These are phyloP conservation scores for Candolleomyces eurysporus DNA, from an alignment of 768 basidiomycete genomes.

Conservation along the genomic window DNA sequence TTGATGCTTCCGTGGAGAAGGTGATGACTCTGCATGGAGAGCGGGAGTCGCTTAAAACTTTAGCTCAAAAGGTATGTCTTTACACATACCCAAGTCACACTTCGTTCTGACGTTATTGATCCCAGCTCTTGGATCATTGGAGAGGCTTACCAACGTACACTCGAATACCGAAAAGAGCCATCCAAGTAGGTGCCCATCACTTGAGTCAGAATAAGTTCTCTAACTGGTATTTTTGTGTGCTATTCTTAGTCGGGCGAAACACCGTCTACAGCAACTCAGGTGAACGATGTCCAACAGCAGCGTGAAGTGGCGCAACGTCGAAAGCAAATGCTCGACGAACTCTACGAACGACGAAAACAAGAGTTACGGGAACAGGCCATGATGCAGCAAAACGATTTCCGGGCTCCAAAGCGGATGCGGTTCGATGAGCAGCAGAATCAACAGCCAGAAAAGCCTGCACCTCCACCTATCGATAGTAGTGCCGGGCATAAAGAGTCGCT, in stretches of 20 bases:
- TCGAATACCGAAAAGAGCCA: constrained; percentile 69
- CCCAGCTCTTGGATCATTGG: constrained; percentile 81
- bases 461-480: not conserved
- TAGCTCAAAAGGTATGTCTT: constrained; percentile 63
- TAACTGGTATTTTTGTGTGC: too few species aligned
- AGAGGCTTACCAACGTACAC: constrained; percentile 70
- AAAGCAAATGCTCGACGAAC: not conserved
- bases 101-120: not conserved
- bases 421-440: not conserved
- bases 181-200: not conserved
- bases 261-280: too few species aligned
- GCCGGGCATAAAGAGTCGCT: constrained; percentile 13
- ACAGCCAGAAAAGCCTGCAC: not conserved
- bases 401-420: not conserved
- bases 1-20: constrained; percentile 59
- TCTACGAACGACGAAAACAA: not conserved
- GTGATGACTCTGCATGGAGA: constrained; percentile 45
- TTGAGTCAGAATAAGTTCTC: too few species aligned
- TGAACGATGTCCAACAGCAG: too few species aligned
- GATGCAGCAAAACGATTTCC: not conserved
- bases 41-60: constrained; percentile 50
- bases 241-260: too few species aligned
- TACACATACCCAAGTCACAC: not conserved
- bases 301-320: constrained; percentile 1
- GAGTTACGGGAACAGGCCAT: not conserved